Evolutionary conservation across 2,329 filamentous ascomycete genomes (phyloP), one percentile per base, ranked within the genome.

Genomic region (Pseudopithomyces chartarum): DNA sequence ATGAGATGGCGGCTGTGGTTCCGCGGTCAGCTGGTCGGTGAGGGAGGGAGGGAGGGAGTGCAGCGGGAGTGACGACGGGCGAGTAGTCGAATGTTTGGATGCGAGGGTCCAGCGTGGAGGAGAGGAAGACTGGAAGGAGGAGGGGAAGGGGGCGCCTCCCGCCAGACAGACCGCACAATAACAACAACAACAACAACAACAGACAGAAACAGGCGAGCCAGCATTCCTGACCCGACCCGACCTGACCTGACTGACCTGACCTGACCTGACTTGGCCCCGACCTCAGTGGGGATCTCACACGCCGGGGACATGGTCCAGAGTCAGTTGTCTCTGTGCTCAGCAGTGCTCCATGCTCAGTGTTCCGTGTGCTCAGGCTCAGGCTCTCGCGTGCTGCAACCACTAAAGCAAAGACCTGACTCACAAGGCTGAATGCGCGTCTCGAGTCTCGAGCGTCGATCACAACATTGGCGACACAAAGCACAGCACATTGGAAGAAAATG

Each of bases 371-470:
- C 17, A 44, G 20, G 32, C 55, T 46, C n/a, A n/a, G n/a, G n/a
- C n/a, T n/a, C n/a, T n/a, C 55, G 47, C 52, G 44, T 54, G 26
- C 46, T 57, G 49, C 42, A 45, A 54, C 33, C 36, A 11, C 40
- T 20, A 12, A 7, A n/a, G 34, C 40, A 55, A 33, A 22, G 22
- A 38, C 59, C 61, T 66, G 63, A 64, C 55, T 63, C 64, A 60
- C 70, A 74, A 71, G 71, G 71, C 71, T 74, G 71, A 69, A 61
- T 55, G 55, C 42, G 32, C 55, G 29, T 38, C 58, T 64, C 61
- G 59, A 67, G 59, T 66, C 60, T 63, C 63, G 64, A 63, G 48
- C 60, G 54, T 51, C 52, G 60, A 64, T 62, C 55, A 55, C 57
- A 56, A 59, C 51, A 61, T 57, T 57, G 60, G 59, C 56, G 48